These are phyloP conservation scores for Hypoxylon sp. DNA, from an alignment of 2,329 filamentous ascomycete species.

Conservation along the genomic window DNA sequence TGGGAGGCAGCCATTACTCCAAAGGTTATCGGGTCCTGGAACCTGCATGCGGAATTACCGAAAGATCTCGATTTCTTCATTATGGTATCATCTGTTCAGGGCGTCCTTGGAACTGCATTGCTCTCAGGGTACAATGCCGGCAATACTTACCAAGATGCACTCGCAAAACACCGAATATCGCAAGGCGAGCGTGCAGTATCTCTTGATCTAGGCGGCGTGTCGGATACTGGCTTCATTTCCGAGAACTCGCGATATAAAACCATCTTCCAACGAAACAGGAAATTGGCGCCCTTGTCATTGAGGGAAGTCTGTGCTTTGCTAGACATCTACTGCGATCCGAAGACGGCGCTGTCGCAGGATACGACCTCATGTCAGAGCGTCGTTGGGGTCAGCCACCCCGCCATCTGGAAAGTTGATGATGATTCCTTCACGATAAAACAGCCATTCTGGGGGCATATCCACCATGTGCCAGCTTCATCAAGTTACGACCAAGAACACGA, in stretches of 20 bases:
- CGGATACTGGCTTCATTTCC: neutral
- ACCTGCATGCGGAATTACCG: conserved; percentile 50
- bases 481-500: neutral
- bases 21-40: conserved; percentile 58
- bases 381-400: neutral
- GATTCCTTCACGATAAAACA: neutral
- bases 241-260: neutral
- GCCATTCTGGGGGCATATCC: neutral
- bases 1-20: conserved; percentile 56
- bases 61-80: conserved; percentile 61
- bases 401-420: neutral
- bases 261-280: neutral
- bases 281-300: neutral
- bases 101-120: conserved; percentile 53
- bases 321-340: conserved; percentile 1
- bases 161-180: conserved; percentile 51
- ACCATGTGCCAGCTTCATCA: neutral
- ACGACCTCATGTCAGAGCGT: neutral
- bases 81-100: conserved; percentile 57
- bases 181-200: conserved; percentile 43
- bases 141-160: conserved; percentile 57
- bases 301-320: neutral
- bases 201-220: neutral
- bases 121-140: conserved; percentile 58
- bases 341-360: neutral